Conservation (phyloP, 2,329 filamentous ascomycete genomes). For the Exophiala sideris region DNA sequence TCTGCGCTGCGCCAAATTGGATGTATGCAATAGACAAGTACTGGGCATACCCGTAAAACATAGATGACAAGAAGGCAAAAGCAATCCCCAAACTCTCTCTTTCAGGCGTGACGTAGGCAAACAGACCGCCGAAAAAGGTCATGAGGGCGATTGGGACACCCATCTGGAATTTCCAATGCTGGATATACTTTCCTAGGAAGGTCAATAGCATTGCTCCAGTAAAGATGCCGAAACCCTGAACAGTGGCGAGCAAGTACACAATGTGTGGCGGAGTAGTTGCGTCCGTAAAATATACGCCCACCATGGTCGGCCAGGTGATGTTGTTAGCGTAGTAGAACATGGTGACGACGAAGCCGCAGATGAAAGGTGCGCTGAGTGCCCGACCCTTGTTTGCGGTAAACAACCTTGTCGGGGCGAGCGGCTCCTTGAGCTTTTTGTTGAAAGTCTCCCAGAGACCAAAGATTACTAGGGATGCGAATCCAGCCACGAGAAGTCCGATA, state of each 20-base stretch:
- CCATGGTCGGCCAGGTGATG: constrained; percentile 49
- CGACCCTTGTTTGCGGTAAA: constrained; percentile 45
- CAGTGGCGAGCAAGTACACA: too few species aligned
- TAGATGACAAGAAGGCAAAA: constrained; percentile 46
- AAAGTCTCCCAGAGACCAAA: constrained; percentile 43
- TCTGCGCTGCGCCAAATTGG: constrained; percentile 49
- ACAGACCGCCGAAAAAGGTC: constrained; percentile 47
- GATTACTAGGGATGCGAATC: background rate
- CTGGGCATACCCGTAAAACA: constrained; percentile 45
- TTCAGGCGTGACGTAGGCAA: constrained; percentile 43
- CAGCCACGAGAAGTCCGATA: too few species aligned
- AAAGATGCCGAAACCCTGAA: constrained; percentile 37
- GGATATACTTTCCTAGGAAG: constrained; percentile 42
- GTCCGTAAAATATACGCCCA: constrained; percentile 41
- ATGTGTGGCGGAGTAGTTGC: constrained; percentile 18
- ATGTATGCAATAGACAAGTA: constrained; percentile 50
- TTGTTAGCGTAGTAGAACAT: constrained; percentile 53
- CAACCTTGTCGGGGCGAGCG: constrained; percentile 44
- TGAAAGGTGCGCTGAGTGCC: constrained; percentile 47
- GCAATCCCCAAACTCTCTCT: constrained; percentile 48
- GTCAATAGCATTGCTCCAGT: constrained; percentile 44
- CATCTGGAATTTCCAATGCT: constrained; percentile 48
- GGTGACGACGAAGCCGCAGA: constrained; percentile 46
- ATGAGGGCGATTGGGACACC: constrained; percentile 45
- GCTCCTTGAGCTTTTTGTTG: constrained; percentile 34